Conservation (phyloP, 2,329 filamentous ascomycete genomes). For the Graphilbum sp. region DNA sequence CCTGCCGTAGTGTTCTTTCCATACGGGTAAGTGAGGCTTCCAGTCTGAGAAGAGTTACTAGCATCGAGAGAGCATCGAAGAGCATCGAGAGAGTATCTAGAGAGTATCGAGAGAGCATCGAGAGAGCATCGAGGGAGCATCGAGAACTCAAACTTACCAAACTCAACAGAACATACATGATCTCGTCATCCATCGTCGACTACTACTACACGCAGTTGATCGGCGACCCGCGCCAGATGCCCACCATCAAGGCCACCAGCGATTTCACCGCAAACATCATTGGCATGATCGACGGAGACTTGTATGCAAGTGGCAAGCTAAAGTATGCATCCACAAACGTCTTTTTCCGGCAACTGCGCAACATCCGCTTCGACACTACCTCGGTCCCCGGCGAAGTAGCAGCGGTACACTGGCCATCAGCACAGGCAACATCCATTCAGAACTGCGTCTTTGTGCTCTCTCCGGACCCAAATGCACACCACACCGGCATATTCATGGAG, state of each 20-base stretch:
- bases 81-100: too few species aligned
- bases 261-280: constrained; percentile 25
- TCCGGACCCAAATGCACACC: constrained; percentile 25
- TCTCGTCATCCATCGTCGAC: constrained; percentile 11
- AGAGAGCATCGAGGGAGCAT: too few species aligned
- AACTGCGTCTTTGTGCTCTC: constrained; percentile 41
- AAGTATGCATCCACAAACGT: constrained; percentile 40
- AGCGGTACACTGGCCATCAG: constrained; percentile 47
- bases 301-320: constrained; percentile 23
- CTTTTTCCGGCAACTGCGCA: constrained; percentile 17
- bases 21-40: constrained; percentile 8
- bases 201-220: constrained; percentile 12
- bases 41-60: too few species aligned
- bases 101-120: too few species aligned
- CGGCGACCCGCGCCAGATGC: constrained; percentile 10
- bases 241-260: constrained; percentile 16
- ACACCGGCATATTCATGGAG: constrained; percentile 45
- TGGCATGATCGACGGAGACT: constrained; percentile 30
- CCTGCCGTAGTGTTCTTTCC: constrained; percentile 12
- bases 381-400: constrained; percentile 12
- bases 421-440: constrained; percentile 44
- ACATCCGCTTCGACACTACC: constrained; percentile 11
- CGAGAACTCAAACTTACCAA: too few species aligned
- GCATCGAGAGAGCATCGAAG: too few species aligned
- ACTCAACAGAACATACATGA: constrained; percentile 10